These are phyloP conservation scores for Mrakia gelida DNA, from an alignment of 768 basidiomycete species.

Conservation along the genomic window DNA sequence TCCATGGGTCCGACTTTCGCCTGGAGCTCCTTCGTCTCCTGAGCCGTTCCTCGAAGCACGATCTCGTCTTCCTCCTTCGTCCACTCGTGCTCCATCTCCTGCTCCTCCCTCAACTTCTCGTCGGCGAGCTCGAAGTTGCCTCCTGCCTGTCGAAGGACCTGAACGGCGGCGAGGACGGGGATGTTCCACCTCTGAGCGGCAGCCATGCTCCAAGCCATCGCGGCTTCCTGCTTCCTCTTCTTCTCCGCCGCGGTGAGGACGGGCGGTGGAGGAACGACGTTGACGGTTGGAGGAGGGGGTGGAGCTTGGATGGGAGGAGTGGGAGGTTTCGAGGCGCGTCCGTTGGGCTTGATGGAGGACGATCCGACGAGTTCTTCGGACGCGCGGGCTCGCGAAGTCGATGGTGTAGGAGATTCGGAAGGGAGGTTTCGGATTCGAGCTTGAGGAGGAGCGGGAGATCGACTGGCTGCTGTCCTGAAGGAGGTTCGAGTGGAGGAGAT, in stretches of 20 bases:
- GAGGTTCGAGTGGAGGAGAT: background rate
- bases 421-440: background rate
- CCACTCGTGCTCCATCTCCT: background rate
- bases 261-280: background rate
- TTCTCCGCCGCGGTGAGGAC: background rate
- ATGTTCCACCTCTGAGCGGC: background rate
- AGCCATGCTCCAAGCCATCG: background rate
- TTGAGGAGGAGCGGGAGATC: background rate
- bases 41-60: background rate
- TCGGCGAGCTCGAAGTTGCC: background rate
- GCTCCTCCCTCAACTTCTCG: background rate
- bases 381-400: background rate
- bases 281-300: background rate
- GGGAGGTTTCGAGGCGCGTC: background rate
- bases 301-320: background rate
- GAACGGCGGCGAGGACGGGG: constrained; percentile 2
- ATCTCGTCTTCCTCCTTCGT: constrained; percentile 14
- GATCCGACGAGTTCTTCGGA: no score
- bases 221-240: background rate
- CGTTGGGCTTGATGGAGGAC: no score
- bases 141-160: background rate
- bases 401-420: background rate
- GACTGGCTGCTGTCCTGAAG: background rate
- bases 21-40: constrained; percentile 7
- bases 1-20: background rate